Percentiles rank a stretch among this genome's conserved stretches.
Conservation (phyloP, 2,329 filamentous ascomycete genomes). For the Periconia sp. region DNA sequence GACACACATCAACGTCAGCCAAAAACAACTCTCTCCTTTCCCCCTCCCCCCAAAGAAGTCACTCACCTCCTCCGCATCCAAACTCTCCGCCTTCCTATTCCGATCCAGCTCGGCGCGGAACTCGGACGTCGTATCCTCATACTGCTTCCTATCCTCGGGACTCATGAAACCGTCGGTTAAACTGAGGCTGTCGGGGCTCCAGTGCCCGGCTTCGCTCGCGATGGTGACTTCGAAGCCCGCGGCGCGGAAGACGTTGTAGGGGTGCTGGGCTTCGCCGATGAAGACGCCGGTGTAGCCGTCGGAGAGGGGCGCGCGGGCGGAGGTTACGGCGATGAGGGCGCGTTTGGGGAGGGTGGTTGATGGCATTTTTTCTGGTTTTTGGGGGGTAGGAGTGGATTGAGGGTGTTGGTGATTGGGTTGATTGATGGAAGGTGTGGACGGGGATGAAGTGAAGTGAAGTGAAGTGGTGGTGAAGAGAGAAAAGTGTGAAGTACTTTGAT, state of each 20-base stretch:
- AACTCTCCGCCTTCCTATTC: constrained; percentile 8
- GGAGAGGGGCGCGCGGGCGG: constrained; percentile 37
- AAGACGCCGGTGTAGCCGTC: constrained; percentile 48
- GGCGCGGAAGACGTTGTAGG: constrained; percentile 48
- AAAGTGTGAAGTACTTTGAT: too few relatives aligned
- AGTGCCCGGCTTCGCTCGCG: constrained; percentile 49
- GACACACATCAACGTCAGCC: too few relatives aligned
- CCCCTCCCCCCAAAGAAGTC: too few relatives aligned
- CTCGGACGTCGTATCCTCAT: constrained; percentile 42
- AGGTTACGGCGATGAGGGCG: constrained; percentile 49
- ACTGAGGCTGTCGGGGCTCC: constrained; percentile 49
- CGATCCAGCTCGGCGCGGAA: constrained; percentile 52
- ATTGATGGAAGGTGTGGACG: too few relatives aligned
- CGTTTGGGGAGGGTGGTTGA: constrained; percentile 34
- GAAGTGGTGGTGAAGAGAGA: too few relatives aligned
- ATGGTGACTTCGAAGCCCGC: constrained; percentile 54
- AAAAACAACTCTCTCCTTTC: too few relatives aligned
- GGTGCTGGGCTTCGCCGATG: constrained; percentile 53
- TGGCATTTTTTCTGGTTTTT: neutral
- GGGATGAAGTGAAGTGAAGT: too few relatives aligned
- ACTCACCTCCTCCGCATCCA: constrained; percentile 1
- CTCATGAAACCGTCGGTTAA: constrained; percentile 46
- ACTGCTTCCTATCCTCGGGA: constrained; percentile 40
- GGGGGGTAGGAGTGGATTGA: neutral
- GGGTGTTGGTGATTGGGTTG: too few relatives aligned